Evolutionary conservation across 2,329 filamentous ascomycete species (phyloP), one percentile per base, ranked within the genome.

Genomic region (Penicillium sp.): DNA sequence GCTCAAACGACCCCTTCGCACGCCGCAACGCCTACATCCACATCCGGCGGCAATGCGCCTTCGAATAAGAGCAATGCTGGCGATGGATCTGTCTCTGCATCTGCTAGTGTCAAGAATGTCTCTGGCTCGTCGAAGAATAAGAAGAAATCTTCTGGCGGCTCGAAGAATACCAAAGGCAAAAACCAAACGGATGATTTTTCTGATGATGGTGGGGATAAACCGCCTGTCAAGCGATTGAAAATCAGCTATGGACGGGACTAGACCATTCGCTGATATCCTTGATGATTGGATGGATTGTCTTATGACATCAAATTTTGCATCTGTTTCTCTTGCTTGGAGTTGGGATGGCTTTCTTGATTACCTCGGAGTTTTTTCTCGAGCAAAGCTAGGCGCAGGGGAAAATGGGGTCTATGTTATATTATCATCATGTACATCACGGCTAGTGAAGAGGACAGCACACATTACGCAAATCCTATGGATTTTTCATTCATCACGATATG

Each of bases 1-100:
- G 63, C 60, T 10, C 65, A 70, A 40, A 72, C 67, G 10, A 74
- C 71, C 0, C 70, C 71, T 2, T 71, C 70, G 17, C 68, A 71
- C 34, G 70, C 68, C 2, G 64, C 67, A 2, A 73, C 71, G 0
- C 71, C 71, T 2, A 69, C 64, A 4, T 70, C 68, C 2, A 58
- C 58, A 19, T 47, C 58, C 30, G 59, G 58, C 16, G 60, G 59
- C 1, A 57, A 59, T 18, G 40, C 46, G 2, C 44, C 47, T 6
- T 59, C 57, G 10, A 59, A 58, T 33, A 48, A 56, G 10, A 57
- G 54, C 31, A 57, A 57, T 25, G 56, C 55, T 16, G 43, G 43
- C 8, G 27, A 49, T 5, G 33, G 18, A 4, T 33, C 43, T 9
- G 38, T 14, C 3, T 38, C 40, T 16, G 15, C 33, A 15, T 19